Evolutionary conservation across 495 filamentous ascomycete species (phyloP).

Genomic region (Astrothelium macrocarpum): DNA sequence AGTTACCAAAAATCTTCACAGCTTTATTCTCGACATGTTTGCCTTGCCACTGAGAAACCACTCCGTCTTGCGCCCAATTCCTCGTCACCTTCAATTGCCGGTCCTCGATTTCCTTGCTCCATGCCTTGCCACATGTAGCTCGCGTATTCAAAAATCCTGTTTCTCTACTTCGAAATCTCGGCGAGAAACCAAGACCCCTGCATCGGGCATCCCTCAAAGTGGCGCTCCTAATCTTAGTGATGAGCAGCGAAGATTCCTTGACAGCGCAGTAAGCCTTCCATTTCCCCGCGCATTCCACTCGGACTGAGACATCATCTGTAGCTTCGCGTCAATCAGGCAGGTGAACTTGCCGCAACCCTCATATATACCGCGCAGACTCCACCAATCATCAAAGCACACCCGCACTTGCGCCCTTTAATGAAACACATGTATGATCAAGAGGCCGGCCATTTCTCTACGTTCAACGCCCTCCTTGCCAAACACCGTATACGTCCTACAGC

Average conservation of each 20-base stretch:
- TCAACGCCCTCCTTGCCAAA: constrained; percentile 72
- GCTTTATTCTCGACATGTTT: background rate
- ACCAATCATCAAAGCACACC: constrained; percentile 59
- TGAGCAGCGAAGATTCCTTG: constrained; percentile 65
- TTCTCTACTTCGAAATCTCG: constrained; percentile 21
- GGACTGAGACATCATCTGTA: constrained; percentile 14
- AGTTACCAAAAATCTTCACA: too few species aligned
- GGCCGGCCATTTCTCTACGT: constrained; percentile 71
- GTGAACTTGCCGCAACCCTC: constrained; percentile 36
- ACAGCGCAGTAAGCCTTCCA: constrained; percentile 50
- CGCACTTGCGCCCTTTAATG: constrained; percentile 82
- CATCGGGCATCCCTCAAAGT: constrained; percentile 32
- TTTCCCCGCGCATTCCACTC: constrained; percentile 8
- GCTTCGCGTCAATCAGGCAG: constrained; percentile 39
- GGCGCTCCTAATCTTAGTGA: constrained; percentile 52
- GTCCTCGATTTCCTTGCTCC: constrained; percentile 27
- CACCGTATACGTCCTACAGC: constrained; percentile 90
- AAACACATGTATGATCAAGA: constrained; percentile 98
- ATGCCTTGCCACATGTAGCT: constrained; percentile 1
- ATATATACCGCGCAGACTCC: constrained; percentile 51
- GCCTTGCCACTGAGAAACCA: background rate
- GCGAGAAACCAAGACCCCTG: constrained; percentile 8
- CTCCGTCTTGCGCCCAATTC: constrained; percentile 13
- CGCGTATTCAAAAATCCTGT: constrained; percentile 28
- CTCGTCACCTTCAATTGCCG: constrained; percentile 9